phyloP scores from a whole-genome alignment of 1,139 yeast species.

The Debaryomyces fabryi region DNA sequence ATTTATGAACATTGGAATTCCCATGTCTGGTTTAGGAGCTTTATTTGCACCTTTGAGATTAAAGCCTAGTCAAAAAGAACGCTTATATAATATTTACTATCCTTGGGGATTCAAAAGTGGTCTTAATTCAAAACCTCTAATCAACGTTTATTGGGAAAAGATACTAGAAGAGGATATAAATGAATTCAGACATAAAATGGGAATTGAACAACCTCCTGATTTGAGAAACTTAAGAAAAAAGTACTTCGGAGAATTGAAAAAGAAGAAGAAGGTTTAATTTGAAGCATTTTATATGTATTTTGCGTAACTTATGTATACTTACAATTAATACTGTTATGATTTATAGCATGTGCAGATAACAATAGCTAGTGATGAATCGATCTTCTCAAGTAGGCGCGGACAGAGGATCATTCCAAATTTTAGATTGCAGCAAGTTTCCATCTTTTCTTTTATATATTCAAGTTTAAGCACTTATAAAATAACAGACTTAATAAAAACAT shows the following conservation, averaged over 20 bases:
- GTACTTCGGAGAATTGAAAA: constrained; percentile 36
- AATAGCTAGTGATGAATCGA: neutral
- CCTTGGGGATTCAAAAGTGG: constrained; percentile 92
- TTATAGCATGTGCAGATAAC: neutral
- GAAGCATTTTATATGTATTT: neutral
- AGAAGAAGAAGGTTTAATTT: constrained; percentile 19
- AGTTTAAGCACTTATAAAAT: neutral
- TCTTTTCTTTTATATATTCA: neutral
- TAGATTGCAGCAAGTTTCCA: constrained; percentile 2
- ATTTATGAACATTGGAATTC: constrained; percentile 88
- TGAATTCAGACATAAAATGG: constrained; percentile 71
- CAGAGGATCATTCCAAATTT: neutral
- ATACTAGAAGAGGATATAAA: constrained; percentile 70
- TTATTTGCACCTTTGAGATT: constrained; percentile 79
- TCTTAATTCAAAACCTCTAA: constrained; percentile 68
- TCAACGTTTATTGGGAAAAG: constrained; percentile 94
- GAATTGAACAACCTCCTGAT: constrained; percentile 76
- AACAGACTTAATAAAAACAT: neutral
- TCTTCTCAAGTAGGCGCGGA: neutral
- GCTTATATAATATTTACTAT: constrained; percentile 64
- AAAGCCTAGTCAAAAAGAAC: constrained; percentile 53
- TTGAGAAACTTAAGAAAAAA: constrained; percentile 63
- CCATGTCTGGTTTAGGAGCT: constrained; percentile 95
- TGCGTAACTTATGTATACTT: neutral
- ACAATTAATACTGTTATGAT: neutral